phyloP scores from a whole-genome alignment of 2,329 filamentous ascomycete genomes.

The Spiromastix sp. region DNA sequence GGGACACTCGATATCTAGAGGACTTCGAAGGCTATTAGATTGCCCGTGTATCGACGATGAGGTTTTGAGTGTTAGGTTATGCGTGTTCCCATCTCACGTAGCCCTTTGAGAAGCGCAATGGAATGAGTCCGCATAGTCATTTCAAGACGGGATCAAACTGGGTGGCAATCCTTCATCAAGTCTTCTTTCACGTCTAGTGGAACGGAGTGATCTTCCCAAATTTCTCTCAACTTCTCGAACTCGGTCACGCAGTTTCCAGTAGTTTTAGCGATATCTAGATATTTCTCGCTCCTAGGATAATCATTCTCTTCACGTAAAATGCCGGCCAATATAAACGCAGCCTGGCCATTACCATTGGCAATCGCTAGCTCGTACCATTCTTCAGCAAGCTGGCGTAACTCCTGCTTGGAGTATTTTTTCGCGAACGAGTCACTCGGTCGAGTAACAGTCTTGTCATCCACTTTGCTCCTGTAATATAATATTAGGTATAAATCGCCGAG shows the following conservation, averaged over 20 bases:
- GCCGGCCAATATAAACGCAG: constrained; percentile 20
- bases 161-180: too few species aligned
- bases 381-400: constrained; percentile 16
- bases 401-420: constrained; percentile 3
- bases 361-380: constrained; percentile 26
- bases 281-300: constrained; percentile 7
- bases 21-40: too few species aligned
- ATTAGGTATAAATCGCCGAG: constrained; percentile 26
- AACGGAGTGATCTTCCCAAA: constrained; percentile 43
- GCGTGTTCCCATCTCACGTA: too few species aligned
- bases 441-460: constrained; percentile 10
- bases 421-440: constrained; percentile 1
- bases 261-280: constrained; percentile 11
- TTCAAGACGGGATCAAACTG: too few species aligned
- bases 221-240: constrained; percentile 47
- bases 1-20: too few species aligned
- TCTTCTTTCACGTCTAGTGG: not conserved
- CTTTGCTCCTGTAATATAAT: constrained; percentile 18
- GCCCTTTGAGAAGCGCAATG: too few species aligned
- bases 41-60: too few species aligned
- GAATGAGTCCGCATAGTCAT: too few species aligned
- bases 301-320: constrained; percentile 19
- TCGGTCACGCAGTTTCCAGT: constrained; percentile 32
- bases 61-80: too few species aligned
- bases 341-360: constrained; percentile 12